phyloP scores from a whole-genome alignment of 2,329 filamentous ascomycete genomes.

The Trichoderma sp. region DNA sequence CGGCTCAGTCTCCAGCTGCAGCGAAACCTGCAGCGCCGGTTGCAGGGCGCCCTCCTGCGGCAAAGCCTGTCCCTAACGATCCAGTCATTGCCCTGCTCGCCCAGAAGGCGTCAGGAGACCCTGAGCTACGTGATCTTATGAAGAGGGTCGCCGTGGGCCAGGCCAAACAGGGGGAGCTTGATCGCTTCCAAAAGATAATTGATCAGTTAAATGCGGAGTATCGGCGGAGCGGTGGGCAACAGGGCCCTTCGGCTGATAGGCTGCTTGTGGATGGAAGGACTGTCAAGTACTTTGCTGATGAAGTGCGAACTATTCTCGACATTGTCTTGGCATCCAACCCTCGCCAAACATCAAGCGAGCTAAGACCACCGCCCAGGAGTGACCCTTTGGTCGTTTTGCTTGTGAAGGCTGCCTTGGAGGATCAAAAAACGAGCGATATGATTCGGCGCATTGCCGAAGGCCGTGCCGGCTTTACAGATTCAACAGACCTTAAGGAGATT shows the following conservation, averaged over 20 bases:
- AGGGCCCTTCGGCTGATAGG: conserved; percentile 53
- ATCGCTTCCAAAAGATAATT: conserved; percentile 76
- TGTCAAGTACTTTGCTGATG: conserved; percentile 59
- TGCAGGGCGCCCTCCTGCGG: conserved; percentile 16
- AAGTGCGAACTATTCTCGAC: conserved; percentile 55
- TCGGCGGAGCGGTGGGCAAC: conserved; percentile 48
- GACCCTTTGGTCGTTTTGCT: conserved; percentile 56
- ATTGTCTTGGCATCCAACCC: conserved; percentile 60
- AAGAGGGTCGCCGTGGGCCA: conserved; percentile 76
- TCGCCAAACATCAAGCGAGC: conserved; percentile 50
- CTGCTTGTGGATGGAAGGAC: conserved; percentile 54
- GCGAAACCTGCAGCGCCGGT: conserved; percentile 25
- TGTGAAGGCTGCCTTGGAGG: conserved; percentile 57
- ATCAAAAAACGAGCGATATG: conserved; percentile 46
- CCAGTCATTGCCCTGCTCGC: conserved; percentile 79
- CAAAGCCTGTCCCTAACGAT: conserved; percentile 47
- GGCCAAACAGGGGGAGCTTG: conserved; percentile 67
- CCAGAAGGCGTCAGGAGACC: conserved; percentile 70
- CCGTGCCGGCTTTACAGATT: conserved; percentile 50
- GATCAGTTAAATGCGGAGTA: conserved; percentile 68
- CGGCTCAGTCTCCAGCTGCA: conserved; percentile 20
- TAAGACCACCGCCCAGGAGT: conserved; percentile 52
- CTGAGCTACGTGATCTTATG: conserved; percentile 73
- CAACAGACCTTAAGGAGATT: conserved; percentile 51
- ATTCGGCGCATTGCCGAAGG: conserved; percentile 54